Percentiles rank a stretch among this genome's conserved stretches.
phyloP scores from a whole-genome alignment of 139 green algal genomes.

The Mychonastes homosphaera region DNA sequence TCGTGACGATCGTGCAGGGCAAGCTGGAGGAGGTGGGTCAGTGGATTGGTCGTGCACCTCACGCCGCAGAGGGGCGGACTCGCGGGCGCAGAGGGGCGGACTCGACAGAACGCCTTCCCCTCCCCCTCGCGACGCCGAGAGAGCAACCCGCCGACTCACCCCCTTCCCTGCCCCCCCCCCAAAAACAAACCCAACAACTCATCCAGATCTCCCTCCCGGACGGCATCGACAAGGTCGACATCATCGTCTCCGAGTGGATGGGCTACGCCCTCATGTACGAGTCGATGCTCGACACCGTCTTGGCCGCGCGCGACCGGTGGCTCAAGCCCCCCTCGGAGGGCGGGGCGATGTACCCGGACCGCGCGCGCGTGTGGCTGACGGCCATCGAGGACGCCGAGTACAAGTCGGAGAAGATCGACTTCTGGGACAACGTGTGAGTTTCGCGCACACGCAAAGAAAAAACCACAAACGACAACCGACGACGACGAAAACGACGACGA shows the following conservation, averaged over 20 bases:
- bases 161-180: not conserved
- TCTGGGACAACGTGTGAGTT: conserved; percentile 74
- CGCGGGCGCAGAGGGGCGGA: too few relatives aligned
- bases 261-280: conserved; percentile 83
- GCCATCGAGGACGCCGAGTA: conserved; percentile 90
- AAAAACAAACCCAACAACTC: conserved; percentile 6
- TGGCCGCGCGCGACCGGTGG: conserved; percentile 81
- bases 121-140: too few relatives aligned
- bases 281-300: conserved; percentile 84
- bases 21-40: conserved; percentile 78
- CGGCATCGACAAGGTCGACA: conserved; percentile 49
- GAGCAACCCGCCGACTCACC: not conserved
- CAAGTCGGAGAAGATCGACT: conserved; percentile 83
- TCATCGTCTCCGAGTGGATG: conserved; percentile 92
- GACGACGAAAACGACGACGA: too few relatives aligned
- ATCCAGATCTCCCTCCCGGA: not conserved
- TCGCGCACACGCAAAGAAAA: too few relatives aligned
- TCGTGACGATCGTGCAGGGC: conserved; percentile 72
- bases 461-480: too few relatives aligned
- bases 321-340: conserved; percentile 55
- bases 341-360: conserved; percentile 72
- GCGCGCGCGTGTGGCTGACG: conserved; percentile 44
- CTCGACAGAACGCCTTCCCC: too few relatives aligned
- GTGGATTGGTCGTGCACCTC: too few relatives aligned
- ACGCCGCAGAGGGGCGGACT: too few relatives aligned